Percentiles rank a stretch among this genome's conserved stretches.
These are phyloP conservation scores for Aspergillus olivimuriae DNA, from an alignment of 495 filamentous ascomycete species.

Conservation along the genomic window DNA sequence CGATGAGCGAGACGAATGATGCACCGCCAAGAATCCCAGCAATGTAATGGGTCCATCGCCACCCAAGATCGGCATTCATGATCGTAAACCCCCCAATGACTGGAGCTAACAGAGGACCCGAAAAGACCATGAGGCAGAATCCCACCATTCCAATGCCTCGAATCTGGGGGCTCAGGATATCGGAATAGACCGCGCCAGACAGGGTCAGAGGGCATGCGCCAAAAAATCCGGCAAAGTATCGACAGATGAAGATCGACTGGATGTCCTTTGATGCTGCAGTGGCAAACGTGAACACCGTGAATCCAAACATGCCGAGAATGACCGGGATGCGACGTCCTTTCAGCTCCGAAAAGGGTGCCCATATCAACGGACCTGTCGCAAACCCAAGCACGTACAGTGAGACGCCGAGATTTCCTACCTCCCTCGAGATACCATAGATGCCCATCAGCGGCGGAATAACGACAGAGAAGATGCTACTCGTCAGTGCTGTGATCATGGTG, in stretches of 20 bases:
- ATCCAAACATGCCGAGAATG: constrained; percentile 44
- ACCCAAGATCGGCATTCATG: constrained; percentile 48
- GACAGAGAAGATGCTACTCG: constrained; percentile 18
- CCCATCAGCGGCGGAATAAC: constrained; percentile 13
- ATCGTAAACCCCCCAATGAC: constrained; percentile 75
- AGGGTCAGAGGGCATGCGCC: constrained; percentile 69
- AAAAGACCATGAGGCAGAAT: constrained; percentile 80
- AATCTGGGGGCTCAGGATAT: constrained; percentile 77
- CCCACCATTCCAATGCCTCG: constrained; percentile 63
- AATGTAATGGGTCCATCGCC: constrained; percentile 84
- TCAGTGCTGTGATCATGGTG: constrained; percentile 15
- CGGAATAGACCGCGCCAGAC: constrained; percentile 82
- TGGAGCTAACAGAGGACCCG: constrained; percentile 74
- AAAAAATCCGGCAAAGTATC: constrained; percentile 65
- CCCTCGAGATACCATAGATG: constrained; percentile 44
- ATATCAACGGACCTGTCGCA: constrained; percentile 53
- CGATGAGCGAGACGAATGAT: constrained; percentile 59
- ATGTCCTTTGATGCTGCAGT: constrained; percentile 57
- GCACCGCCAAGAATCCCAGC: constrained; percentile 71
- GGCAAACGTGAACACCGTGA: constrained; percentile 53
- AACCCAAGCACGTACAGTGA: constrained; percentile 55
- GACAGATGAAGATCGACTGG: constrained; percentile 58
- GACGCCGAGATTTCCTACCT: constrained; percentile 50
- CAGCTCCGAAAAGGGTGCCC: constrained; percentile 62
- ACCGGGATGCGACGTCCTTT: constrained; percentile 52